Base-by-base conservation (phyloP, 352 stramenopile genomes). In the Lagenidium sp. region DNA sequence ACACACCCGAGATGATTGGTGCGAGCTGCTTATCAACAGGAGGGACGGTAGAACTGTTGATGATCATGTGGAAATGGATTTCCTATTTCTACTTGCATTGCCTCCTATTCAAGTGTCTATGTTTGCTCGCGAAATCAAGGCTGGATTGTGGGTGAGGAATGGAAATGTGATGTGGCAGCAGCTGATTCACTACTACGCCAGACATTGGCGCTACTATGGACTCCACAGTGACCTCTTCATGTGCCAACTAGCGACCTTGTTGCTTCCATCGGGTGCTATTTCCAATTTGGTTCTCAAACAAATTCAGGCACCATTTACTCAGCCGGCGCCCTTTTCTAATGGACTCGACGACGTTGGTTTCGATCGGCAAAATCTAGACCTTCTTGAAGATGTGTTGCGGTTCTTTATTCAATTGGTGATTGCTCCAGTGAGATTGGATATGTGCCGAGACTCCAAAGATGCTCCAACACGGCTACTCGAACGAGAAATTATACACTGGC, bases 101-200 rank as follows among this genome's bases (percentile, higher is more conserved):
- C 63, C 80, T 29, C 71, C 73, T 15, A 36, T 88, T 26, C 68
- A 67, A 15, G 75, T 91, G 12, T 57, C 69, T 19, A 50, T 79
- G 2, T 85, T 89, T 48, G 66, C 68, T 13, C 56, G 76, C 16
- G 70, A 85, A 23, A 82, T 91, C 43, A 85, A 88, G 48, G 57
- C 60, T n/a, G 69, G 77, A 1, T 44, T 85, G 20, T 91, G 79
- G 79, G 64, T 87, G 1, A 67, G 74, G 44, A 91, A 89, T 48
- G 79, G 79, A 4, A 82, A 74, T 28, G 71, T 75, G 12, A 91
- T 91, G 79, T 67, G 75, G 51, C 75, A 88, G 37, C 79, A 91
- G 38, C 55, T 91, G 20, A 66, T 75, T 18, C 79, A 91, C 43
- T 91, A 88, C 39, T 71, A 83, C 53, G 82, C 75, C 7, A 85